phyloP scores from a whole-genome alignment of 1,139 yeast species.

The Pichia sp. region DNA sequence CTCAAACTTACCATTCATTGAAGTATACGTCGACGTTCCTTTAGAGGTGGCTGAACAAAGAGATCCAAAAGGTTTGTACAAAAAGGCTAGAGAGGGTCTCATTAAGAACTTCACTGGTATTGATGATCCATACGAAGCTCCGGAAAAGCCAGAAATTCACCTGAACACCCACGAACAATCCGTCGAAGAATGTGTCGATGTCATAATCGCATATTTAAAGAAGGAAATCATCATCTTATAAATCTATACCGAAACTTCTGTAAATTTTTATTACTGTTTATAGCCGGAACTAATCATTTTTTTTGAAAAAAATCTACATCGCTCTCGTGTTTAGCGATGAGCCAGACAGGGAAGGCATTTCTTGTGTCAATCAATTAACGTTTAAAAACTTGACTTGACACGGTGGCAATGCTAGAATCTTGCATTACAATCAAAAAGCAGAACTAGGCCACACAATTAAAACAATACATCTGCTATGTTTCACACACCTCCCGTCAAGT shows the following conservation, averaged over 20 bases:
- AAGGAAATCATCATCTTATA: slow-evolving; percentile 14
- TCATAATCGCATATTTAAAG: slow-evolving; percentile 60
- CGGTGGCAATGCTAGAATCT: too few species aligned
- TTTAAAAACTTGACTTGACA: too few species aligned
- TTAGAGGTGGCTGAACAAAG: slow-evolving; percentile 90
- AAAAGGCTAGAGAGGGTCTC: slow-evolving; percentile 91
- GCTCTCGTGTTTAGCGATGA: too few species aligned
- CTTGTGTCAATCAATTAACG: too few species aligned
- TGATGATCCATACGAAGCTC: slow-evolving; percentile 94
- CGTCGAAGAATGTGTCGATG: slow-evolving; percentile 74
- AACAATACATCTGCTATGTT: slow-evolving; percentile 22
- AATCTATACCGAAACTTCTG: too few species aligned
- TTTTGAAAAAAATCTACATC: too few species aligned
- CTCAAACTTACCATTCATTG: slow-evolving; percentile 74
- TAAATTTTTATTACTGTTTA: too few species aligned
- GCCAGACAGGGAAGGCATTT: too few species aligned
- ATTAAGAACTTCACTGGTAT: slow-evolving; percentile 95
- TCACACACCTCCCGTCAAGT: slow-evolving; percentile 31
- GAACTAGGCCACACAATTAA: too few species aligned
- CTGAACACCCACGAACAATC: slow-evolving; percentile 64
- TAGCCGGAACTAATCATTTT: too few species aligned
- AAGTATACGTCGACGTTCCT: slow-evolving; percentile 89
- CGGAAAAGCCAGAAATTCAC: slow-evolving; percentile 76
- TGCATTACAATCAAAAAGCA: too few species aligned
- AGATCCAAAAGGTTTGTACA: slow-evolving; percentile 94